These are phyloP conservation scores for Xylariaceae sp. DNA, from an alignment of 2,329 filamentous ascomycete genomes.

Conservation along the genomic window DNA sequence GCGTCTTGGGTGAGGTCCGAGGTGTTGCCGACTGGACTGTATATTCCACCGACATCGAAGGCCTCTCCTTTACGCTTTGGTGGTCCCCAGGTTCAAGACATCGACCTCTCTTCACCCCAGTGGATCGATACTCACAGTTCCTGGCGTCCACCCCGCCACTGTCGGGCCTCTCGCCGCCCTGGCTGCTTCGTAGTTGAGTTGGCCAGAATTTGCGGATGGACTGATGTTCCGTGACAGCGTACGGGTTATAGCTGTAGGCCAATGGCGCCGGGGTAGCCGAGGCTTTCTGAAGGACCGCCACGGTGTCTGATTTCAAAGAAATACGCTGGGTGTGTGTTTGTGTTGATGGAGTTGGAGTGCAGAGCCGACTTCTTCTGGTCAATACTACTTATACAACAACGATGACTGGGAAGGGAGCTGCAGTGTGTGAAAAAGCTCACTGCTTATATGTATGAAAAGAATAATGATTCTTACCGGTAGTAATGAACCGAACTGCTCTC, in stretches of 20 bases:
- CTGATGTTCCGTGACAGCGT: slow-evolving; percentile 28
- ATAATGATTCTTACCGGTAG: slow-evolving; percentile 1
- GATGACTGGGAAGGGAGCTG: slow-evolving; percentile 1
- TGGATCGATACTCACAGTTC: slow-evolving; percentile 28
- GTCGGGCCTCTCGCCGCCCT: slow-evolving; percentile 27
- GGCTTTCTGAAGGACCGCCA: slow-evolving; percentile 33
- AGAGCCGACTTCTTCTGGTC: slow-evolving; percentile 2
- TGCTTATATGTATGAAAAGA: background rate
- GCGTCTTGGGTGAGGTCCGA: slow-evolving; percentile 42
- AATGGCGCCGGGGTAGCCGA: slow-evolving; percentile 33
- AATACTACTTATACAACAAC: background rate
- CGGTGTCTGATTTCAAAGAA: slow-evolving; percentile 18
- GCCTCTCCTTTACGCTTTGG: slow-evolving; percentile 51
- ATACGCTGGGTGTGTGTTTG: background rate
- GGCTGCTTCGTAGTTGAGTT: slow-evolving; percentile 24
- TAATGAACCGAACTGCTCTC: background rate
- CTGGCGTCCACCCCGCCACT: slow-evolving; percentile 25
- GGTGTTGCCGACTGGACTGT: slow-evolving; percentile 52
- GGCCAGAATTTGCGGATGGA: slow-evolving; percentile 23
- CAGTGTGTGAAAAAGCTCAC: slow-evolving; percentile 1
- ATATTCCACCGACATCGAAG: slow-evolving; percentile 59
- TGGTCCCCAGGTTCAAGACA: slow-evolving; percentile 51
- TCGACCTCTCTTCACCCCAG: slow-evolving; percentile 42
- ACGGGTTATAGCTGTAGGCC: slow-evolving; percentile 26
- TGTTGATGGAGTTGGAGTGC: background rate